Percentiles rank a stretch among this genome's conserved stretches.
phyloP scores from a whole-genome alignment of 768 basidiomycete species.

The Mycena polygramma region DNA sequence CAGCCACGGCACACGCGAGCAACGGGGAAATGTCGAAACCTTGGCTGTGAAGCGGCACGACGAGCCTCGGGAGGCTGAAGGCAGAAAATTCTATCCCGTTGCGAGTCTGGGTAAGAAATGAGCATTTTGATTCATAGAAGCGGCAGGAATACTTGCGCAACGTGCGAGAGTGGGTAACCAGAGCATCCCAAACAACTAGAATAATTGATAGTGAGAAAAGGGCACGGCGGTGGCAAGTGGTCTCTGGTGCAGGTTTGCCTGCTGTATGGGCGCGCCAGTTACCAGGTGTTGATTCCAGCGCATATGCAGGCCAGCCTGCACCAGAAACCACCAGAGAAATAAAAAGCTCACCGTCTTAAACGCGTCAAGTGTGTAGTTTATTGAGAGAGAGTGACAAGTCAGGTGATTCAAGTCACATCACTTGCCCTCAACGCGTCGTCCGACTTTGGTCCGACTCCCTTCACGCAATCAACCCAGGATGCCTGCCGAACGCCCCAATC shows the following conservation, averaged over 20 bases:
- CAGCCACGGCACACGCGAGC: too few relatives aligned
- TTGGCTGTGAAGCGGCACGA: too few relatives aligned
- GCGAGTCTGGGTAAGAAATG: background rate
- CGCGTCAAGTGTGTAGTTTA: too few relatives aligned
- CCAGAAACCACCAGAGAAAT: background rate
- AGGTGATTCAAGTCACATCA: too few relatives aligned
- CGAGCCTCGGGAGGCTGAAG: too few relatives aligned
- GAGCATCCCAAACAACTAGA: background rate
- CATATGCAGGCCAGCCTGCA: background rate
- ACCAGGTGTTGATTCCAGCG: constrained; percentile 5
- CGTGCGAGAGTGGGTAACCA: background rate
- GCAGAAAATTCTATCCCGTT: background rate
- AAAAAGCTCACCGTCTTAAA: too few relatives aligned
- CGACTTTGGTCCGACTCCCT: too few relatives aligned
- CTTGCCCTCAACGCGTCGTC: too few relatives aligned
- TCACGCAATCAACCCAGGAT: background rate
- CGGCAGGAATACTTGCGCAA: background rate
- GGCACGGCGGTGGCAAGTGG: background rate
- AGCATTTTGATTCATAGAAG: background rate
- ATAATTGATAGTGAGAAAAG: too few relatives aligned
- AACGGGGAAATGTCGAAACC: too few relatives aligned
- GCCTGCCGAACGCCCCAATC: background rate
- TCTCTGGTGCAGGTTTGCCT: background rate
- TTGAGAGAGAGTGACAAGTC: too few relatives aligned
- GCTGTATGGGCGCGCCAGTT: constrained; percentile 1